These are phyloP conservation scores for Thinopyrum elongatum DNA, from an alignment of 176 grass and related monocot species.

Conservation along the genomic window DNA sequence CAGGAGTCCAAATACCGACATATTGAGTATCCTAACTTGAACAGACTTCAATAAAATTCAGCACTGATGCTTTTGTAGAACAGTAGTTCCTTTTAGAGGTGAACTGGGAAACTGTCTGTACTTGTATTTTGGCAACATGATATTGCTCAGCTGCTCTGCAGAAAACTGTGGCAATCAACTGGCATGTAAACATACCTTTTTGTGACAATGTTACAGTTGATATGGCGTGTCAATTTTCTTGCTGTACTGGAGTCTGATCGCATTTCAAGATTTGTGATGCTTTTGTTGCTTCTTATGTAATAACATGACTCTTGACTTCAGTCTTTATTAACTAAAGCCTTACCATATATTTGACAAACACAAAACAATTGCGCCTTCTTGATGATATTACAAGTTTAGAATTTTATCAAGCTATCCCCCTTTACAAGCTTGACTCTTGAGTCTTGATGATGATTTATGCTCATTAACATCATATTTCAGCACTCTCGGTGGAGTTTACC, in stretches of 20 bases:
- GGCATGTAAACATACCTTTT: not conserved
- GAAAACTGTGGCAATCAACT: not conserved
- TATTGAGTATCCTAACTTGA: not conserved
- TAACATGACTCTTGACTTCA: not conserved
- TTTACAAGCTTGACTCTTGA: slow-evolving; percentile 1
- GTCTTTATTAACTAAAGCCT: not conserved
- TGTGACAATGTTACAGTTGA: not conserved
- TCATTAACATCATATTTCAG: slow-evolving; percentile 49
- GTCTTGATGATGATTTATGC: slow-evolving; percentile 9
- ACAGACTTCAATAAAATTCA: not conserved
- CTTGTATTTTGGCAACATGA: not conserved
- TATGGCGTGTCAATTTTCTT: not conserved
- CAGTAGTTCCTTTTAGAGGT: not conserved
- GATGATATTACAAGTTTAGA: not conserved
- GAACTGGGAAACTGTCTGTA: not conserved
- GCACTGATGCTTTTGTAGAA: not conserved
- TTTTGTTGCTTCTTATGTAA: not conserved
- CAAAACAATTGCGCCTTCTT: not conserved
- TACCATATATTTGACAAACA: not conserved
- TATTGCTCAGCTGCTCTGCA: not conserved
- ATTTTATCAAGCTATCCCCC: not conserved
- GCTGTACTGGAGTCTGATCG: not conserved
- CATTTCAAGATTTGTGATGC: not conserved
- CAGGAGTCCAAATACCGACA: not conserved
- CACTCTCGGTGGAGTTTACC: slow-evolving; percentile 89